phyloP scores from a whole-genome alignment of 345 rosid genomes.

The Euphorbia tirucalli region DNA sequence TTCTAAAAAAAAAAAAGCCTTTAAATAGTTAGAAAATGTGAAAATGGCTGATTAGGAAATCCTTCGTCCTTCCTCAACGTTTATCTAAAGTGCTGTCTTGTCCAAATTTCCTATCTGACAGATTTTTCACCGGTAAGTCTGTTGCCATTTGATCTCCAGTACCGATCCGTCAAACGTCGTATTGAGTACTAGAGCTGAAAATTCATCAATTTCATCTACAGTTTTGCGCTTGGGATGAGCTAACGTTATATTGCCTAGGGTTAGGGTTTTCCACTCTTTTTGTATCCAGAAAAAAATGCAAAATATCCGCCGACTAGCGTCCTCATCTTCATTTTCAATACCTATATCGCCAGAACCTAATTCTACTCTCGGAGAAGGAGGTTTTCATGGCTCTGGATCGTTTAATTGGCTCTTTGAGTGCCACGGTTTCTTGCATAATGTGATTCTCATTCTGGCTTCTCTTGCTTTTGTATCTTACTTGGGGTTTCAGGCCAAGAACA shows the following conservation, averaged over 20 bases:
- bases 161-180: neutral
- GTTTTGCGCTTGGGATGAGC: neutral
- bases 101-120: neutral
- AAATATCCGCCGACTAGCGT: neutral
- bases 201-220: neutral
- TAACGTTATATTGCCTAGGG: neutral
- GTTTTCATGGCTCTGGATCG: slow-evolving; percentile 22
- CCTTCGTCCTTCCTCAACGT: too few species aligned
- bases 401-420: slow-evolving; percentile 67
- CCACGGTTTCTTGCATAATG: slow-evolving; percentile 77
- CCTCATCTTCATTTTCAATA: slow-evolving; percentile 2
- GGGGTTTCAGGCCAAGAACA: slow-evolving; percentile 66
- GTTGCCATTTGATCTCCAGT: neutral
- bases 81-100: neutral
- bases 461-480: slow-evolving; percentile 63
- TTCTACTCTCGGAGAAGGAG: slow-evolving; percentile 25
- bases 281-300: neutral
- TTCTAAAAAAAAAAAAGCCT: too few species aligned
- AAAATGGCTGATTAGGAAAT: too few species aligned
- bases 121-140: neutral
- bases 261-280: slow-evolving; percentile 9
- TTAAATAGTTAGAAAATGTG: too few species aligned
- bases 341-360: slow-evolving; percentile 32
- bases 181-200: neutral
- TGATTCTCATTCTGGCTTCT: slow-evolving; percentile 51